Percentiles rank a stretch among this genome's conserved stretches.
These are phyloP conservation scores for Tillandsia fasciculata DNA, from an alignment of 176 grass and related monocot species.

Conservation along the genomic window DNA sequence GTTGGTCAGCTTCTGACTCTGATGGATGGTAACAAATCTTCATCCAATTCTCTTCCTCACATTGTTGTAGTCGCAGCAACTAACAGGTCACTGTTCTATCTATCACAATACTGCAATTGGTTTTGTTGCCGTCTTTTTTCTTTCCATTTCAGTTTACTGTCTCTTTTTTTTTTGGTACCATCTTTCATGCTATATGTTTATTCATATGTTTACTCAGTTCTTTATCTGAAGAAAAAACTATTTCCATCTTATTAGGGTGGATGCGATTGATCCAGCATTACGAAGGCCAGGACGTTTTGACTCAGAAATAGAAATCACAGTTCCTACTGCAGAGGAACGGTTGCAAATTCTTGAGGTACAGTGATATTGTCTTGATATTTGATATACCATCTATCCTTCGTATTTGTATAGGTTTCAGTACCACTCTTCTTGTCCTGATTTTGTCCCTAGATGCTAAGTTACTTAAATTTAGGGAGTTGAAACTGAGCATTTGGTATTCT, in stretches of 20 bases:
- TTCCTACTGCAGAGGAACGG: conserved; percentile 76
- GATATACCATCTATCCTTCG: background rate
- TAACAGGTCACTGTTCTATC: conserved; percentile 52
- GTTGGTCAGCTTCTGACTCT: conserved; percentile 84
- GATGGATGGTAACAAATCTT: conserved; percentile 85
- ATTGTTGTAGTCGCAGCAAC: conserved; percentile 82
- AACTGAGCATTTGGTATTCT: background rate
- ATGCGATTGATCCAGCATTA: conserved; percentile 84
- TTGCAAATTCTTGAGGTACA: conserved; percentile 69
- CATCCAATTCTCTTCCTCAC: conserved; percentile 42
- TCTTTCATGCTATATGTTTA: background rate
- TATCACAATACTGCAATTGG: background rate
- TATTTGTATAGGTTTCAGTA: conserved; percentile 1
- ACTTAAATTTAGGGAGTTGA: background rate
- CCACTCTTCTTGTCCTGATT: background rate
- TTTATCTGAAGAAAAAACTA: background rate
- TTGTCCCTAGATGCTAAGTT: background rate
- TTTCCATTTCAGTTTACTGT: background rate
- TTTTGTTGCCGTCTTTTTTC: background rate
- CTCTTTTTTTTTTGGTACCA: background rate
- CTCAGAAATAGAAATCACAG: conserved; percentile 66
- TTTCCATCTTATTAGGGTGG: conserved; percentile 41
- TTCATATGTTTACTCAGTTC: background rate
- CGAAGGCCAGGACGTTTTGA: conserved; percentile 85
- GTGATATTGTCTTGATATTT: background rate